Base-by-base conservation (phyloP, 208 protist species). In the Trypanosoma lewisi region DNA sequence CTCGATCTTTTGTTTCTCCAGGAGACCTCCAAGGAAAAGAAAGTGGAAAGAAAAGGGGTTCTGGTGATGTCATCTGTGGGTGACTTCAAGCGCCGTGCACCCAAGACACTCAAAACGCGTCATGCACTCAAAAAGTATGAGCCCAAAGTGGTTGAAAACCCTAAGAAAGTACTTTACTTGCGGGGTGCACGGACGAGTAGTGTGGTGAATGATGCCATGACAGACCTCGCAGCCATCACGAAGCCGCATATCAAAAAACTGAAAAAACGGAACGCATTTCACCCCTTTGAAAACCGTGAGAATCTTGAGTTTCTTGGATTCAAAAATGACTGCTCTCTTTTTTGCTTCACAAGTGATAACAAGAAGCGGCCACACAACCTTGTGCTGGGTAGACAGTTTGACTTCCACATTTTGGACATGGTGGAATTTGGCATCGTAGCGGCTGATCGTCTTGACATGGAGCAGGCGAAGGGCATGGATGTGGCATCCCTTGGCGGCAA, bases 261-360 rank as follows among this genome's bases (percentile, higher is more conserved):
- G 8, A 73, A 75, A 45, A 94, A 96, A 68, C 82, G 83, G 34
- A 94, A 95, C 58, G 86, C 71, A 4, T 94, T 96, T 61, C 63
- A 78, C 30, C 88, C 91, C 11, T 96, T 96, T 54, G 91, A 96
- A 23, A 78, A 82, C 0, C 73, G 80, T 19, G 75, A 94, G 75
- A 83, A 94, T 49, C 51, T 96, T 5, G 86, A 96, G 74, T 94
- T 95, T 60, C 72, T 94, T 36, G 83, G 87, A 30, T 95, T 94
- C 70, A 96, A 96, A 65, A 96, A 96, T 63, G 91, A 96, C 75
- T 94, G 84, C 78, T 94, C 86, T 0, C 75, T 96, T 21, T 95
- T 96, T 56, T 89, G 80, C 67, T 94, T 96, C 57, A 80, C 82
- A 0, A 83, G 74, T 4, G 76, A 91, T 74, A 92, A 74, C 73